Conservation (phyloP, 805 yeast genomes). For the Lipomyces kockii region DNA sequence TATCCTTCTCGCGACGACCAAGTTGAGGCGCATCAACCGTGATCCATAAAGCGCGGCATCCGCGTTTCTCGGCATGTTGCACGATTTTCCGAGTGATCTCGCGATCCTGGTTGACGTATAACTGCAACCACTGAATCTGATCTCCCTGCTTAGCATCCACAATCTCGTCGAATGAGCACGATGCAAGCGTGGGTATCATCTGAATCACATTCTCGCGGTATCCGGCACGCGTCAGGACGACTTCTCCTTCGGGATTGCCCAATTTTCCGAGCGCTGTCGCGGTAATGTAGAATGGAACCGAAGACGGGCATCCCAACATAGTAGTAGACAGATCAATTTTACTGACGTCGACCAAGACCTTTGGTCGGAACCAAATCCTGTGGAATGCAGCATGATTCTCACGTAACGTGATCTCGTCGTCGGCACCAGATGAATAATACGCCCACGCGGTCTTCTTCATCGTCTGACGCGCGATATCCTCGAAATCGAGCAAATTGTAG, state of each 20-base stretch:
- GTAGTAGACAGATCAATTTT: slow-evolving; percentile 69
- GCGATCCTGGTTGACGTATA: slow-evolving; percentile 81
- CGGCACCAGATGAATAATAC: slow-evolving; percentile 88
- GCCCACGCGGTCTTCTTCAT: slow-evolving; percentile 87
- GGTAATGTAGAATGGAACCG: slow-evolving; percentile 83
- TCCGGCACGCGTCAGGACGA: slow-evolving; percentile 81
- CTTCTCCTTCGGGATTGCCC: slow-evolving; percentile 94
- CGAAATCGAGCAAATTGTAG: slow-evolving; percentile 84
- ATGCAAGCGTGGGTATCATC: slow-evolving; percentile 92
- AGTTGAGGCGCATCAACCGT: slow-evolving; percentile 93
- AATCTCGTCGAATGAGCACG: slow-evolving; percentile 86
- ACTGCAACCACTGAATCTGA: slow-evolving; percentile 87
- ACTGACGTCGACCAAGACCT: slow-evolving; percentile 79
- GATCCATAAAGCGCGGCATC: slow-evolving; percentile 80
- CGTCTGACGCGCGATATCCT: slow-evolving; percentile 78
- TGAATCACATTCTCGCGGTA: slow-evolving; percentile 73
- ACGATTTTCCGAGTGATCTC: slow-evolving; percentile 64
- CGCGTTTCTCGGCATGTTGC: slow-evolving; percentile 71
- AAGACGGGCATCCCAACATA: slow-evolving; percentile 71
- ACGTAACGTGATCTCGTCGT: slow-evolving; percentile 87
- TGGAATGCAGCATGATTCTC: slow-evolving; percentile 92
- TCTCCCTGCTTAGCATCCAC: slow-evolving; percentile 65
- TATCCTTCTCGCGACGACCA: slow-evolving; percentile 90
- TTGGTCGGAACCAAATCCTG: slow-evolving; percentile 84
- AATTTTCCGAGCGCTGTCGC: slow-evolving; percentile 93